Conservation (phyloP, 495 filamentous ascomycete species). For the Hyaloscypha bicolor region DNA sequence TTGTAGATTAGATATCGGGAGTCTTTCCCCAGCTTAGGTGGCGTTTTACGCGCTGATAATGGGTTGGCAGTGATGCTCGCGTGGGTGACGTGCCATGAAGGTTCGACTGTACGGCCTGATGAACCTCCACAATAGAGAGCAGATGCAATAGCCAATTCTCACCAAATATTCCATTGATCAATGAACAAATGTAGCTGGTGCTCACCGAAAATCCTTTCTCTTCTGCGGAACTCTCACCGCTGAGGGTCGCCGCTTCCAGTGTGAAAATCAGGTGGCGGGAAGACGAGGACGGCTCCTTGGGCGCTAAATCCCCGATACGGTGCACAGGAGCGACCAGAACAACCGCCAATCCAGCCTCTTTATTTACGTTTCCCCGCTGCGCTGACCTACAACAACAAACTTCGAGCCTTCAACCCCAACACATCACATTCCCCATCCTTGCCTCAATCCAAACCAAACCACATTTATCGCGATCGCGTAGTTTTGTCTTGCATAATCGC, state of each 20-base stretch:
- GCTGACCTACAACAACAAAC: constrained; percentile 15
- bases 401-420: neutral
- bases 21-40: neutral
- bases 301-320: neutral
- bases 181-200: neutral
- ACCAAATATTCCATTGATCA: neutral
- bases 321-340: too few species aligned
- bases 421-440: neutral
- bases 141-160: too few species aligned
- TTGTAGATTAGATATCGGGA: too few species aligned
- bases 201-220: neutral
- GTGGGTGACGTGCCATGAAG: too few species aligned
- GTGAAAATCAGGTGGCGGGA: neutral
- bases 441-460: constrained; percentile 9
- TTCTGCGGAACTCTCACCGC: neutral
- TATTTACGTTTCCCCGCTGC: constrained; percentile 10
- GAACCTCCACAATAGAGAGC: too few species aligned
- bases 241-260: neutral
- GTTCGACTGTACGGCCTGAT: too few species aligned
- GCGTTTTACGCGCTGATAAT: neutral
- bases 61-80: too few species aligned
- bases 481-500: constrained; percentile 40
- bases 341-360: too few species aligned
- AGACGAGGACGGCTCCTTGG: neutral
- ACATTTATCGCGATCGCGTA: constrained; percentile 48